Conservation (phyloP, 768 basidiomycete species). For the Rhodotorula graminis region DNA sequence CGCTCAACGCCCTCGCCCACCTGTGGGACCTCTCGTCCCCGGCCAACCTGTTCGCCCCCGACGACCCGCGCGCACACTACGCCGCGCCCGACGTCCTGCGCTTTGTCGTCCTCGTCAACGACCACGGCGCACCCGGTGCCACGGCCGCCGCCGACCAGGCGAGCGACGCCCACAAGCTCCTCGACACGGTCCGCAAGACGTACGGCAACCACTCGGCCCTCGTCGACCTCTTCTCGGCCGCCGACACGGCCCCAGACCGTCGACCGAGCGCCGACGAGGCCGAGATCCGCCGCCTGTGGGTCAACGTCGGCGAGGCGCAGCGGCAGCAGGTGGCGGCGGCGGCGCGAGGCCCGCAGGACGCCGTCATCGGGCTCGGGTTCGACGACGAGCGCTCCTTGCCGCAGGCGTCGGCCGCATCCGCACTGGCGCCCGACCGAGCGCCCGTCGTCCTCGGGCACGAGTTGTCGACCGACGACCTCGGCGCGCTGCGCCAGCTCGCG, state of each 20-base stretch:
- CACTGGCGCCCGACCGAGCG: not conserved
- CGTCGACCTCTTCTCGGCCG: constrained; percentile 20
- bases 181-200: constrained; percentile 36
- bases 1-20: constrained; percentile 42
- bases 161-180: constrained; percentile 16
- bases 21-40: constrained; percentile 41
- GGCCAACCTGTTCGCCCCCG: constrained; percentile 18
- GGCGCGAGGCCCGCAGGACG: not conserved
- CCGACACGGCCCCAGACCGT: not conserved
- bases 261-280: not conserved
- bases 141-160: not conserved
- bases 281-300: not conserved
- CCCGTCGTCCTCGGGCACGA: not conserved
- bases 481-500: constrained; percentile 68
- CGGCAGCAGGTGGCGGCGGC: not conserved
- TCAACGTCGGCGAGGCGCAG: not conserved
- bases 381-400: not conserved
- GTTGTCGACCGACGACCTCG: constrained; percentile 57
- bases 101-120: constrained; percentile 45
- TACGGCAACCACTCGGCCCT: constrained; percentile 31
- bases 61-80: constrained; percentile 28
- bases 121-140: constrained; percentile 5
- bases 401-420: no score
- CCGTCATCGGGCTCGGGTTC: constrained; percentile 1
- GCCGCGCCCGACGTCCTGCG: constrained; percentile 40